phyloP scores from a whole-genome alignment of 1,139 yeast genomes.

The Pichia sp. region DNA sequence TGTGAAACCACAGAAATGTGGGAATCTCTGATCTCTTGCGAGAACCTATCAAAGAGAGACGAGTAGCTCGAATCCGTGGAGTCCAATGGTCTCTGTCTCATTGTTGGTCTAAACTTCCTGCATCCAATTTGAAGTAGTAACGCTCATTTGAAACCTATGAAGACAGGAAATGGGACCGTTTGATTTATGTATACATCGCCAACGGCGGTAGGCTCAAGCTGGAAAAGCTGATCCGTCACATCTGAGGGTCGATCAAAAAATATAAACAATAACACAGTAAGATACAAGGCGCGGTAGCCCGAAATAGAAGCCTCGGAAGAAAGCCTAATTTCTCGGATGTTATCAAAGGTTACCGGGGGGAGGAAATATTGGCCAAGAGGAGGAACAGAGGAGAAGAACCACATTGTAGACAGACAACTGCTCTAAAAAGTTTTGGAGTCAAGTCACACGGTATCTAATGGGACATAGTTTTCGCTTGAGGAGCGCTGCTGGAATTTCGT shows the following conservation, averaged over 20 bases:
- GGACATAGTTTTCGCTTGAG: not conserved
- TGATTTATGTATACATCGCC: too few relatives aligned
- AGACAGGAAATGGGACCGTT: too few relatives aligned
- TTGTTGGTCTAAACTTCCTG: too few relatives aligned
- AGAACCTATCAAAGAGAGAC: conserved; percentile 9
- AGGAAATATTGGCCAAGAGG: not conserved
- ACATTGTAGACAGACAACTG: too few relatives aligned
- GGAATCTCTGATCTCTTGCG: not conserved
- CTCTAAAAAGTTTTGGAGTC: too few relatives aligned
- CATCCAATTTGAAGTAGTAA: too few relatives aligned
- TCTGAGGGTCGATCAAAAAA: not conserved
- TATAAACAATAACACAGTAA: not conserved
- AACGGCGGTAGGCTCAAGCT: not conserved
- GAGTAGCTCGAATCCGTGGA: conserved; percentile 8
- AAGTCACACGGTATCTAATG: not conserved
- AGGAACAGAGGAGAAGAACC: too few relatives aligned
- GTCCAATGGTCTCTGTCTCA: conserved; percentile 24
- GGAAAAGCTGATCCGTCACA: not conserved
- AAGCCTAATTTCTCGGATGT: too few relatives aligned
- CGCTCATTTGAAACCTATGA: too few relatives aligned
- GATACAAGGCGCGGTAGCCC: not conserved
- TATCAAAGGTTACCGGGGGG: too few relatives aligned
- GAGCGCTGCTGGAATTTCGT: conserved; percentile 37
- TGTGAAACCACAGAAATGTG: conserved; percentile 3
- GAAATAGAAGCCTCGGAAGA: not conserved